These are phyloP conservation scores for Neurospora sp. DNA, from an alignment of 495 filamentous ascomycete species.

Conservation along the genomic window DNA sequence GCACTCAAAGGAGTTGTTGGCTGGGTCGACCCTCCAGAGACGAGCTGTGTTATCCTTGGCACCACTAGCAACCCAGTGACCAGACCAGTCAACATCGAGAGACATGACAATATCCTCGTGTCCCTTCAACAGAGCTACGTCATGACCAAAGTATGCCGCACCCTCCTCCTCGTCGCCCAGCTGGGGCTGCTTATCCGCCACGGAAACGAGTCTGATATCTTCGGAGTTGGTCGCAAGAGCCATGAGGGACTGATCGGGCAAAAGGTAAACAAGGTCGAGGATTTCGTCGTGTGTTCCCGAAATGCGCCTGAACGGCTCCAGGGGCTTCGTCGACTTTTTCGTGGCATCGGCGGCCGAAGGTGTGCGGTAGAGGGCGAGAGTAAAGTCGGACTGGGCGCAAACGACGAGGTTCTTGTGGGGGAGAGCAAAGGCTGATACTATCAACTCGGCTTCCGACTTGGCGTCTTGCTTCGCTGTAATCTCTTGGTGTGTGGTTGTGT, in stretches of 20 bases:
- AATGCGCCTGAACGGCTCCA: conserved; percentile 55
- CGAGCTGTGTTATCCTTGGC: conserved; percentile 94
- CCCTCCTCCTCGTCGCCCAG: conserved; percentile 23
- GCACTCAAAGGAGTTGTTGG: conserved; percentile 62
- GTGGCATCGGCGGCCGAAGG: conserved; percentile 17
- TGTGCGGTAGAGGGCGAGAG: conserved; percentile 62
- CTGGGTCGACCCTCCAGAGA: conserved; percentile 80
- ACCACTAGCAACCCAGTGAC: conserved; percentile 90
- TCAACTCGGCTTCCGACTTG: conserved; percentile 63
- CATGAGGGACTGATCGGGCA: conserved; percentile 66
- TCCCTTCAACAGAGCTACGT: conserved; percentile 73
- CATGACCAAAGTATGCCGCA: conserved; percentile 68
- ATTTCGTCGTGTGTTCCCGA: conserved; percentile 97
- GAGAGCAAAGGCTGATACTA: conserved; percentile 61
- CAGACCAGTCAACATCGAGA: conserved; percentile 89
- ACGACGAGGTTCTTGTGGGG: conserved; percentile 54
- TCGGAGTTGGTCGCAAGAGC: conserved; percentile 94
- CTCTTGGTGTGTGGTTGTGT: conserved; percentile 63
- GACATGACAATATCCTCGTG: conserved; percentile 95
- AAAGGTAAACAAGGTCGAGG: conserved; percentile 81
- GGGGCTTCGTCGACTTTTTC: conserved; percentile 19
- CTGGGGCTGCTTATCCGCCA: conserved; percentile 21
- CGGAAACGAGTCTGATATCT: conserved; percentile 75
- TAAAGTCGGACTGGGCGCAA: conserved; percentile 84
- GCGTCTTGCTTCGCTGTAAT: conserved; percentile 59